phyloP scores from a whole-genome alignment of 2,329 filamentous ascomycete species.

The Arthrobotrys musiformis region DNA sequence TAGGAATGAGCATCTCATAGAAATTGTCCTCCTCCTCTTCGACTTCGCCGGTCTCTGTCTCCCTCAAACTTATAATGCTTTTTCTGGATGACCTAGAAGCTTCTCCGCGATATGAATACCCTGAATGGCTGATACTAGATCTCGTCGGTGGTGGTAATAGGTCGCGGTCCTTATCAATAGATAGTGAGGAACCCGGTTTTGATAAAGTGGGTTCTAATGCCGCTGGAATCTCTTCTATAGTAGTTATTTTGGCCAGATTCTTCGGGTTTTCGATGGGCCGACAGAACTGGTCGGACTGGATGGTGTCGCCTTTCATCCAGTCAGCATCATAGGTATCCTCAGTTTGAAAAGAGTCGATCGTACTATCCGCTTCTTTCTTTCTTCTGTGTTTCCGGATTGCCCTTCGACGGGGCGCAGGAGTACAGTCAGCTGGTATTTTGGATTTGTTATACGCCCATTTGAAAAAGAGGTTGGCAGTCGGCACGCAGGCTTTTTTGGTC shows the following conservation, averaged over 20 bases:
- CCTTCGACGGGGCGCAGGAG: background rate
- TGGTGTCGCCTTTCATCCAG: slow-evolving; percentile 43
- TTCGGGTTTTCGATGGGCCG: slow-evolving; percentile 5
- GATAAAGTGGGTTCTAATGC: background rate
- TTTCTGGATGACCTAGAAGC: slow-evolving; percentile 19
- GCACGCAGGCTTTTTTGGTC: slow-evolving; percentile 33
- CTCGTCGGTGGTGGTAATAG: background rate
- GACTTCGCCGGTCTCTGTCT: slow-evolving; percentile 20
- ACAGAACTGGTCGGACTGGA: slow-evolving; percentile 30
- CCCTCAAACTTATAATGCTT: slow-evolving; percentile 39
- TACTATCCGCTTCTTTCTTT: slow-evolving; percentile 31
- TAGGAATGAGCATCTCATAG: slow-evolving; percentile 51
- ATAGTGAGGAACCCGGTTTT: slow-evolving; percentile 8
- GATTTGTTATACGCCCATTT: slow-evolving; percentile 54
- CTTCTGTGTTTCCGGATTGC: slow-evolving; percentile 28
- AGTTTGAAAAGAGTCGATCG: slow-evolving; percentile 35
- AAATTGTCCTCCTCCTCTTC: slow-evolving; percentile 53
- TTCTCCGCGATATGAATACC: slow-evolving; percentile 15
- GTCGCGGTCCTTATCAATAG: slow-evolving; percentile 11
- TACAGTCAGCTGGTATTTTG: slow-evolving; percentile 25
- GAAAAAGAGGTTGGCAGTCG: slow-evolving; percentile 49
- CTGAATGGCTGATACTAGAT: slow-evolving; percentile 13
- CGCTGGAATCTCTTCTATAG: slow-evolving; percentile 12
- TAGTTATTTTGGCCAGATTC: background rate
- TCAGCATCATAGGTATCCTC: slow-evolving; percentile 45